Conservation (phyloP, 257 asterid genomes). For the Solanum pimpinellifolium region DNA sequence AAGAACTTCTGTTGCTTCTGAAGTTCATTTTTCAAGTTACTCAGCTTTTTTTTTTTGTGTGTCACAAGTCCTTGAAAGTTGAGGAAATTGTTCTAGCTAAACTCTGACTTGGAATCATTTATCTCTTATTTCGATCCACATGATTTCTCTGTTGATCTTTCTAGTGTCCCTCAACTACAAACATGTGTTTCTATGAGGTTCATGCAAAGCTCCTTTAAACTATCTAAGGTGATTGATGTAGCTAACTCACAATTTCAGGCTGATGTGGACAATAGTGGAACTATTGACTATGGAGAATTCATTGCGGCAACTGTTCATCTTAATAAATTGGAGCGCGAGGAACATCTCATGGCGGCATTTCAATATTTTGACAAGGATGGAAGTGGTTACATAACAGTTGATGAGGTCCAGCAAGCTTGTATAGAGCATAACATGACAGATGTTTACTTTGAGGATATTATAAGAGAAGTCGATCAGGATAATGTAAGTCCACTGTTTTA, state of each 20-base stretch:
- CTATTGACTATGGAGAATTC: constrained; percentile 79
- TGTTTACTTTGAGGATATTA: constrained; percentile 57
- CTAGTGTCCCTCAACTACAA: not conserved
- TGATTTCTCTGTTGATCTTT: not conserved
- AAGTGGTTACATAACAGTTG: constrained; percentile 79
- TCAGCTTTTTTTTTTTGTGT: not conserved
- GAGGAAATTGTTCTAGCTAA: not conserved
- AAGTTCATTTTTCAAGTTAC: not conserved
- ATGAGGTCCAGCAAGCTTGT: constrained; percentile 91
- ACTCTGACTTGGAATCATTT: not conserved
- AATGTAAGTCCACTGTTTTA: constrained; percentile 35
- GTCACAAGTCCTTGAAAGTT: not conserved
- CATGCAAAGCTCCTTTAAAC: not conserved
- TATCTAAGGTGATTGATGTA: not conserved
- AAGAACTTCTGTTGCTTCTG: not conserved
- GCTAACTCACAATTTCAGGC: constrained; percentile 33
- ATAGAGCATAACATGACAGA: constrained; percentile 60
- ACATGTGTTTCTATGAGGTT: not conserved
- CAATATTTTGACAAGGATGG: constrained; percentile 79
- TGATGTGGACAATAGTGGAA: constrained; percentile 83
- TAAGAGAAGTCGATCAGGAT: constrained; percentile 80
- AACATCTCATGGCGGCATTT: constrained; percentile 73
- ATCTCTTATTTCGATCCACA: not conserved
- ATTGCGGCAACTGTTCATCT: constrained; percentile 75
- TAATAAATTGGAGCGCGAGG: constrained; percentile 78